Base-by-base conservation (phyloP, 441 rosid genomes). In the Sinapis alba region DNA sequence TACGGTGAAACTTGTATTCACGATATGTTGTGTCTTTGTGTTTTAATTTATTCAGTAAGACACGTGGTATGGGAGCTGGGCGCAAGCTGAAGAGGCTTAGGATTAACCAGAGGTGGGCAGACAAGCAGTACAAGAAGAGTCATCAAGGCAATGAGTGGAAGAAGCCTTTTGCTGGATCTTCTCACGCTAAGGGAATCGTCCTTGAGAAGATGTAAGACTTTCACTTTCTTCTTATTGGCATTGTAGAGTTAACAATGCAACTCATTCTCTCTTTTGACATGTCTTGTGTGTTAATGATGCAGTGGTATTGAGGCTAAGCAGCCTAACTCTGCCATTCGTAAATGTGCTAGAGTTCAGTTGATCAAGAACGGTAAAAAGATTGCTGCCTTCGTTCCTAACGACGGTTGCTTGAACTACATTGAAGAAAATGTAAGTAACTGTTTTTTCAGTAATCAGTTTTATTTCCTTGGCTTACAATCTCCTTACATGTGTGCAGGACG, bases 61-160 rank as follows among this genome's bases (percentile, higher is more conserved):
- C 90, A 58, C 88, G 86, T 72, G 90, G 88, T 28, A 84, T 82
- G 88, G 90, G 90, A 82, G 88, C 84, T 57, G 90, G 83, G 36
- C 88, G 88, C 62, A 77, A 86, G 86, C 84, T 84, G 61, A 74
- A 77, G 71, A 63, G 72, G 72, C 88, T 76, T 79, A 77, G 86
- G 38, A 82, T 85, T 60, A 78, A 45, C 1, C 81, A 84, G 73
- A 83, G 86, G 81, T 84, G 84, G 86, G 83, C 88, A 0, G 84
- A 86, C 64, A 86, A 82, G 68, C 16, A 82, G 8, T 84, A 76
- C 83, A 84, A 83, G 78, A 86, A 83, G 62, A 75, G 81, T 24
- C 79, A 81, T 23, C 86, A 54, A 38, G 90, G 88, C 0, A 84
- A 83, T 27, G 86, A 86, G 51, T 84, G 86, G 88, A 86, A 86